Evolutionary conservation across 2,329 filamentous ascomycete species (phyloP).

Genomic region (Calonectria hongkongensis): DNA sequence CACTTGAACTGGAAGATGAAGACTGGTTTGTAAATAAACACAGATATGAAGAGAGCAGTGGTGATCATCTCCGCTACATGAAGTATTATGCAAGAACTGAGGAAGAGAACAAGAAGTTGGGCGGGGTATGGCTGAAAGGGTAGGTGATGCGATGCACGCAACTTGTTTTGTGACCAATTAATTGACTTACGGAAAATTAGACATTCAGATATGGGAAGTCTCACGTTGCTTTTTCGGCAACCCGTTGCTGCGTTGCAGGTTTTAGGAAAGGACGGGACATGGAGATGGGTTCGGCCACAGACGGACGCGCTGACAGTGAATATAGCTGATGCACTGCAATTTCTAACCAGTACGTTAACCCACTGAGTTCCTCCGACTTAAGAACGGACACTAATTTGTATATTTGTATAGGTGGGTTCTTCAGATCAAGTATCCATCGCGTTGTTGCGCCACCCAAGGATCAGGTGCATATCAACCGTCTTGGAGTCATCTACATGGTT

Average conservation of each 20-base stretch:
- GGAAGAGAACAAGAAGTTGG: neutral
- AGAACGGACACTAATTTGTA: neutral
- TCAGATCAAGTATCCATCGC: constrained; percentile 63
- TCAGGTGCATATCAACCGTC: constrained; percentile 23
- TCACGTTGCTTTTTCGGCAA: constrained; percentile 75
- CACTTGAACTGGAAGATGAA: constrained; percentile 73
- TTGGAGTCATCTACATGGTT: constrained; percentile 10
- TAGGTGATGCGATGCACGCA: neutral
- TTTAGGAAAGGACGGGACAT: constrained; percentile 63
- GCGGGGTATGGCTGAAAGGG: constrained; percentile 23
- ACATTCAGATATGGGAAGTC: constrained; percentile 73
- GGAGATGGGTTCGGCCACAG: constrained; percentile 70
- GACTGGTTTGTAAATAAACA: constrained; percentile 73
- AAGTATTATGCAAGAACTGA: constrained; percentile 17
- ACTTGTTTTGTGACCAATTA: too few species aligned
- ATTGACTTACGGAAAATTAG: neutral
- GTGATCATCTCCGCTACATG: constrained; percentile 27
- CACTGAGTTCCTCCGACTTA: neutral
- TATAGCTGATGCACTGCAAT: constrained; percentile 66
- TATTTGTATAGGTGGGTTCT: constrained; percentile 56
- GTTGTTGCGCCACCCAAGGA: constrained; percentile 29
- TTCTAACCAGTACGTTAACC: constrained; percentile 62
- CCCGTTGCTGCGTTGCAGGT: constrained; percentile 74
- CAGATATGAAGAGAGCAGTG: constrained; percentile 60
- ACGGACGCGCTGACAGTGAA: constrained; percentile 70